Percentiles rank a stretch among this genome's conserved stretches.
These are phyloP conservation scores for Cladophialophora psammophila DNA, from an alignment of 2,329 filamentous ascomycete genomes.

Conservation along the genomic window DNA sequence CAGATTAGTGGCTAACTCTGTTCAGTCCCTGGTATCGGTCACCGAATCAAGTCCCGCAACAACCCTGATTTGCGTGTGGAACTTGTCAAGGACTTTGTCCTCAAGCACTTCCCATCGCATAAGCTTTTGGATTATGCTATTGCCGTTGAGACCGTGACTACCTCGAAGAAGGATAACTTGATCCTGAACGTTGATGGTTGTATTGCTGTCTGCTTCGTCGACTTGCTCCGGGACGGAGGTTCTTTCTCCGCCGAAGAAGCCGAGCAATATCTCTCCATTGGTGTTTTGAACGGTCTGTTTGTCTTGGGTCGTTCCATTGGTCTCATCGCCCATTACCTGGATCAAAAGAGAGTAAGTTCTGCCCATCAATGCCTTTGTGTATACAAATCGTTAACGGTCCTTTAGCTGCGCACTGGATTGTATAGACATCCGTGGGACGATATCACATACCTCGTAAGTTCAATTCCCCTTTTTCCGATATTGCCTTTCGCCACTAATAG, in stretches of 20 bases:
- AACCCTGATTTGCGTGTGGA: conserved; percentile 99
- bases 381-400: conserved; percentile 10
- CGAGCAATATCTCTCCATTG: conserved; percentile 98
- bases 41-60: conserved; percentile 99
- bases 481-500: background rate
- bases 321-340: conserved; percentile 99
- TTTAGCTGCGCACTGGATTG: conserved; percentile 82
- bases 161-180: conserved; percentile 99
- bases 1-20: conserved; percentile 41
- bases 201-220: conserved; percentile 92
- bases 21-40: conserved; percentile 89
- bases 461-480: background rate
- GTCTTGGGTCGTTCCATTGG: conserved; percentile 96
- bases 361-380: background rate
- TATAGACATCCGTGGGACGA: conserved; percentile 99
- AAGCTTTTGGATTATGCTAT: conserved; percentile 99
- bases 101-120: conserved; percentile 95
- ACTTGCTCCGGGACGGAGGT: conserved; percentile 95
- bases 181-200: conserved; percentile 85
- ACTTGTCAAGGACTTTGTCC: conserved; percentile 98
- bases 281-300: conserved; percentile 99
- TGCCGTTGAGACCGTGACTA: conserved; percentile 96
- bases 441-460: conserved; percentile 73
- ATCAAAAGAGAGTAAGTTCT: conserved; percentile 81
- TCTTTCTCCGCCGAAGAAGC: conserved; percentile 96